These are phyloP conservation scores for Termitomyces titanicus DNA, from an alignment of 768 basidiomycete species.

Conservation along the genomic window DNA sequence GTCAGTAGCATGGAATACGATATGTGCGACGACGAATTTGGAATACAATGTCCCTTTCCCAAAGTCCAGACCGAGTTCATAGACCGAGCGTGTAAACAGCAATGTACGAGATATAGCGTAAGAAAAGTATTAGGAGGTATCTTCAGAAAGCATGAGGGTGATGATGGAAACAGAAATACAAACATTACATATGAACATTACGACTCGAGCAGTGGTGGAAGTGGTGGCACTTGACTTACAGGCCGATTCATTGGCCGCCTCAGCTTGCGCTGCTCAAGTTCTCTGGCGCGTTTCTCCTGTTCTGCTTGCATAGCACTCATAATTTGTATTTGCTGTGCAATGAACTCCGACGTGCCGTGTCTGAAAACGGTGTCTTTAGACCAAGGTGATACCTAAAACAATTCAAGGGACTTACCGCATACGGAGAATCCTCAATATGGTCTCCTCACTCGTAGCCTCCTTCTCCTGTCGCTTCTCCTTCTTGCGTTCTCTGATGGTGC, in stretches of 20 bases:
- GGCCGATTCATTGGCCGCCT: constrained; percentile 42
- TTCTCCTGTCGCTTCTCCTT: constrained; percentile 85
- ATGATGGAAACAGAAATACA: not conserved
- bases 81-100: constrained; percentile 4
- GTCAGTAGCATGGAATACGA: not conserved
- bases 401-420: constrained; percentile 70
- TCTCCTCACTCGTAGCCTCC: constrained; percentile 78
- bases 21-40: constrained; percentile 5
- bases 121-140: constrained; percentile 8
- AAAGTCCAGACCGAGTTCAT: not conserved
- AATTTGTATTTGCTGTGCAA: constrained; percentile 82
- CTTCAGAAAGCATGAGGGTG: constrained; percentile 4
- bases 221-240: constrained; percentile 29
- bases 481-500: constrained; percentile 93
- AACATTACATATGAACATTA: not conserved
- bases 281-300: constrained; percentile 69
- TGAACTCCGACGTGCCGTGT: constrained; percentile 79
- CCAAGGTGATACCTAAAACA: not conserved
- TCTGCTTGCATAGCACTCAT: constrained; percentile 81
- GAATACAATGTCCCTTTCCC: constrained; percentile 16
- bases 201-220: constrained; percentile 33
- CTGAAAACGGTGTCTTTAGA: constrained; percentile 31
- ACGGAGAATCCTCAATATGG: constrained; percentile 89
- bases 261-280: constrained; percentile 53
- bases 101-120: not conserved